These are phyloP conservation scores for Sclerospora graminicola DNA, from an alignment of 352 stramenopile species.

Conservation along the genomic window DNA sequence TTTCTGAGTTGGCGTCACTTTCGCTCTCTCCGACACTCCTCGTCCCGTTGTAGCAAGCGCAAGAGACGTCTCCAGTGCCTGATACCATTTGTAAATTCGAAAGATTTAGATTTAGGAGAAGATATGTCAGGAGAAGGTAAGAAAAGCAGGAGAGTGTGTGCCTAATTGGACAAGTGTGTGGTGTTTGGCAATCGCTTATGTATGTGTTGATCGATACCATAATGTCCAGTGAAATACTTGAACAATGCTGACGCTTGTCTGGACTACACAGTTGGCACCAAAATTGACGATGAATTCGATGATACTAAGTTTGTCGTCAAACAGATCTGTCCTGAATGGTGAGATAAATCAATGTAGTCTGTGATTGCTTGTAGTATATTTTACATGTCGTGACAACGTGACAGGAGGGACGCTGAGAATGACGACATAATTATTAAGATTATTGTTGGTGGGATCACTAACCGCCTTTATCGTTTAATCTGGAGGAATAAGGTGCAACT, in stretches of 20 bases:
- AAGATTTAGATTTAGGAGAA: constrained; percentile 7
- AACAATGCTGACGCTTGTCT: constrained; percentile 72
- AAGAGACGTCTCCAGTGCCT: background rate
- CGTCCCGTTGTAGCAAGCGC: background rate
- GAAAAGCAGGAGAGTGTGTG: background rate
- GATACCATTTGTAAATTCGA: background rate
- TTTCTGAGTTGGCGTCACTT: constrained; percentile 21
- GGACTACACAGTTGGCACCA: constrained; percentile 56
- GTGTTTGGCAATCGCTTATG: background rate
- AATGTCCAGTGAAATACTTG: constrained; percentile 49
- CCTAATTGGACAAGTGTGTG: no score
- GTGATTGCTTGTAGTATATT: background rate
- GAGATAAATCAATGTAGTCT: constrained; percentile 1
- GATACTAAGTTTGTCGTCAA: constrained; percentile 69
- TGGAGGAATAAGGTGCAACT: constrained; percentile 42
- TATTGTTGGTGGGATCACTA: constrained; percentile 88
- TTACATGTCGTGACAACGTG: background rate
- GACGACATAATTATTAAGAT: constrained; percentile 77
- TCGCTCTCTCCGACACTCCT: constrained; percentile 4
- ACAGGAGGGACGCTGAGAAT: constrained; percentile 36
- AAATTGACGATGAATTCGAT: constrained; percentile 60
- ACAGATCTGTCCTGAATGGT: constrained; percentile 60
- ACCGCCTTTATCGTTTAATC: constrained; percentile 84
- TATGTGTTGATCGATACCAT: background rate
- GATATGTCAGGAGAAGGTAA: constrained; percentile 11